phyloP scores from a whole-genome alignment of 73 alveolate species.

The Paramecium primaurelia region DNA sequence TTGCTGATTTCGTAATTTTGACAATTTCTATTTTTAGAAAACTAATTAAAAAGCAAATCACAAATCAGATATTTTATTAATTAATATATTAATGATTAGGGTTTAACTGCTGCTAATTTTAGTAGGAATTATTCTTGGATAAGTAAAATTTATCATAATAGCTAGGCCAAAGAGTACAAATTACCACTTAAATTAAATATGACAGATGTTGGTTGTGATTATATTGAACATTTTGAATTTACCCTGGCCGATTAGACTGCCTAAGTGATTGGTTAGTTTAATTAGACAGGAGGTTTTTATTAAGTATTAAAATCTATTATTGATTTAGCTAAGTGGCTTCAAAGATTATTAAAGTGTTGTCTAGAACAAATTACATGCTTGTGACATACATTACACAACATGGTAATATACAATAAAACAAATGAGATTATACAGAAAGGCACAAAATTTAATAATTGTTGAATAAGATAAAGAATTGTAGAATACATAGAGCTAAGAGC shows the following conservation, averaged over 20 bases:
- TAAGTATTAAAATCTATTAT: not conserved
- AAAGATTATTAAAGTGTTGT: not conserved
- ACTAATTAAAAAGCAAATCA: not conserved
- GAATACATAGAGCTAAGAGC: not conserved
- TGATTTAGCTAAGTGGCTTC: not conserved
- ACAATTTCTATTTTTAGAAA: not conserved
- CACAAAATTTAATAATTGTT: not conserved
- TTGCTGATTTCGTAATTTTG: not conserved
- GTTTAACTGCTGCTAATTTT: not conserved
- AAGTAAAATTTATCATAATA: not conserved
- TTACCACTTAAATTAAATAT: not conserved
- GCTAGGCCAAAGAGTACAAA: not conserved
- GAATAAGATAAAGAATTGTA: not conserved
- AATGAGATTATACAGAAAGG: constrained; percentile 10
- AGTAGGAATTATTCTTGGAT: not conserved
- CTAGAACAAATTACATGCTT: not conserved
- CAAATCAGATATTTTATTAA: not conserved
- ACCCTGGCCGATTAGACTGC: not conserved
- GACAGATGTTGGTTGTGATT: not conserved
- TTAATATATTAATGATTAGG: not conserved
- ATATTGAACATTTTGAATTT: not conserved
- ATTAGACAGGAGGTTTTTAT: not conserved
- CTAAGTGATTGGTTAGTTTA: not conserved
- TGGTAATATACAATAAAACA: not conserved
- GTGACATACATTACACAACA: not conserved